phyloP scores from a whole-genome alignment of 257 asterid genomes.

The Lithospermum erythrorhizon region DNA sequence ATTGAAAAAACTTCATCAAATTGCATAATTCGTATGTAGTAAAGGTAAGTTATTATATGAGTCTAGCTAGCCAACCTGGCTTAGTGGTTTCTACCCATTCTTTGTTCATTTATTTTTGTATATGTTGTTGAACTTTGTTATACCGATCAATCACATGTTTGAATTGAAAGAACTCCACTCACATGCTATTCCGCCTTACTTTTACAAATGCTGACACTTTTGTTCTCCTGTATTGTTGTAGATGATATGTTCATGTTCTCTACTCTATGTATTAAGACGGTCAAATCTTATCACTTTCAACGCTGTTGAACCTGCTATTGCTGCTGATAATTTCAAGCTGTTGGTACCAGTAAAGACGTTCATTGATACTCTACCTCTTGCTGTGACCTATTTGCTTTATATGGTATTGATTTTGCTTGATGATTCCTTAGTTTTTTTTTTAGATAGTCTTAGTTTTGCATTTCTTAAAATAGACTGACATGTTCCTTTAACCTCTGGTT shows the following conservation, averaged over 20 bases:
- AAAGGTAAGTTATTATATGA: too few species aligned
- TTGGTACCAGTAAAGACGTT: slow-evolving; percentile 50
- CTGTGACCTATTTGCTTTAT: slow-evolving; percentile 68
- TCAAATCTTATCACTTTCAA: slow-evolving; percentile 57
- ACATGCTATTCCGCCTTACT: not conserved
- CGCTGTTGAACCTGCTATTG: slow-evolving; percentile 31
- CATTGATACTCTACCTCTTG: slow-evolving; percentile 53
- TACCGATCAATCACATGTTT: not conserved
- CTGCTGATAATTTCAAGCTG: slow-evolving; percentile 30
- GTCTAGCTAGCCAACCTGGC: too few species aligned
- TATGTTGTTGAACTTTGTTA: not conserved
- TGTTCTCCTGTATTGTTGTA: slow-evolving; percentile 25
- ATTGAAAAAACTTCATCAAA: too few species aligned
- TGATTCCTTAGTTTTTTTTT: slow-evolving; percentile 3
- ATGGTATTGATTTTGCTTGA: slow-evolving; percentile 45
- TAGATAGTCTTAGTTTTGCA: slow-evolving; percentile 4
- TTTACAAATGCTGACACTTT: too few species aligned
- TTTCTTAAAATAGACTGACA: slow-evolving; percentile 4
- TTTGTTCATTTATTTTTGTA: not conserved
- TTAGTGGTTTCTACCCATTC: too few species aligned
- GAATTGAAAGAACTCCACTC: not conserved
- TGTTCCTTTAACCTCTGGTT: slow-evolving; percentile 18
- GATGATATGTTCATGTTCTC: slow-evolving; percentile 69
- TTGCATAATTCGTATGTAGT: too few species aligned
- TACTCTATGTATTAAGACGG: slow-evolving; percentile 53